These are phyloP conservation scores for Carex littledalei DNA, from an alignment of 176 grass and related monocot species.

Conservation along the genomic window DNA sequence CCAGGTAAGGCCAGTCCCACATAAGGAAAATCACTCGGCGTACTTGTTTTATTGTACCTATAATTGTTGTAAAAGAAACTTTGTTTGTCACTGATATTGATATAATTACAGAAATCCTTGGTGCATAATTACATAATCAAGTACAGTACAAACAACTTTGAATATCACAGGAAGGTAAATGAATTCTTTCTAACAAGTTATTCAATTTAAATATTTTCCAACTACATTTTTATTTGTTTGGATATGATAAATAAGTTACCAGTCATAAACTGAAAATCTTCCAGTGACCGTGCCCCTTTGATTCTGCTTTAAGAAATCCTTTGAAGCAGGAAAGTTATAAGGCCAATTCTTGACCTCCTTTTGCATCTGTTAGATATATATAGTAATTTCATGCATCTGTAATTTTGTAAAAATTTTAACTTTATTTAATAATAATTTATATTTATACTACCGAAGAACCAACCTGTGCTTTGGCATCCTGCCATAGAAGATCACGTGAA, in stretches of 20 bases:
- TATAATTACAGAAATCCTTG: not conserved
- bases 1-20: conserved; percentile 52
- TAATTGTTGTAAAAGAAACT: not conserved
- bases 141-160: not conserved
- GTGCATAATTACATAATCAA: no score
- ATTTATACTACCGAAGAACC: not conserved
- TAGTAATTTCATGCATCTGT: not conserved
- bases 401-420: not conserved
- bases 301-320: conserved; percentile 41
- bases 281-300: conserved; percentile 42
- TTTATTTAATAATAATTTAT: not conserved
- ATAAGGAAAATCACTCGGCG: conserved; percentile 10
- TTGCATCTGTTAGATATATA: conserved; percentile 19
- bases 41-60: conserved; percentile 1
- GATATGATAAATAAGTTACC: conserved; percentile 7
- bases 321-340: conserved; percentile 53
- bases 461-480: conserved; percentile 69
- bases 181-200: not conserved
- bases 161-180: not conserved
- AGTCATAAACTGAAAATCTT: conserved; percentile 37
- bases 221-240: not conserved
- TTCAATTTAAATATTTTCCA: not conserved
- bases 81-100: not conserved
- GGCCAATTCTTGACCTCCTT: conserved; percentile 55
- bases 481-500: conserved; percentile 34